phyloP scores from a whole-genome alignment of 371 early-diverging fungal genomes.

The Mortierella sp. region DNA sequence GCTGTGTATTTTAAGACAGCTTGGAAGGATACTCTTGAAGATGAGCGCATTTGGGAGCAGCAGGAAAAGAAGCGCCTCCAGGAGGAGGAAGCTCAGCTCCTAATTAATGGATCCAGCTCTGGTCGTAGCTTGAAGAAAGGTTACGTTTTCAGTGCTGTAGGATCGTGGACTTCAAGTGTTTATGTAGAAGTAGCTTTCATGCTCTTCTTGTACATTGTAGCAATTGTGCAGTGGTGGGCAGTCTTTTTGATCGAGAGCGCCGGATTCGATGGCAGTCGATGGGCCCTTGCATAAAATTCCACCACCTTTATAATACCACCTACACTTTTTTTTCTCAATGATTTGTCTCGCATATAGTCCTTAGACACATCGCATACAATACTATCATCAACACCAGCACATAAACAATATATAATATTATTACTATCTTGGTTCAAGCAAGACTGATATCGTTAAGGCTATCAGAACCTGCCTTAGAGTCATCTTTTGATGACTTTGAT shows the following conservation, averaged over 20 bases:
- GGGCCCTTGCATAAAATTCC: conserved; percentile 49
- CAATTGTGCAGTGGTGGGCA: conserved; percentile 51
- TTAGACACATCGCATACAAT: background rate
- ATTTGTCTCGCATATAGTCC: background rate
- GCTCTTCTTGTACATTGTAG: conserved; percentile 43
- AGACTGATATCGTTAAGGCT: conserved; percentile 25
- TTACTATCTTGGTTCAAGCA: background rate
- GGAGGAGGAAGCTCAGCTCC: conserved; percentile 2
- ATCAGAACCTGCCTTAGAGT: background rate
- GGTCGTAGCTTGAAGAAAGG: conserved; percentile 9
- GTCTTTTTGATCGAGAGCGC: conserved; percentile 50
- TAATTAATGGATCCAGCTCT: background rate
- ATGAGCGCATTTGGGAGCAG: conserved; percentile 48
- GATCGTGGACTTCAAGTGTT: conserved; percentile 46
- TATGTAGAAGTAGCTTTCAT: conserved; percentile 52
- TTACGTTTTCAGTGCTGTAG: conserved; percentile 29
- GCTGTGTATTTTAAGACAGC: conserved; percentile 36
- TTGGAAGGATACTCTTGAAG: conserved; percentile 55
- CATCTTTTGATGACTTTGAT: background rate
- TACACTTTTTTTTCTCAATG: background rate
- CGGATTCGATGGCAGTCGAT: conserved; percentile 54
- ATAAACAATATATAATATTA: background rate
- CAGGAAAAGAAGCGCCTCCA: conserved; percentile 32
- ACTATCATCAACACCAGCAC: background rate
- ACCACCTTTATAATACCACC: background rate